Evolutionary conservation across 2,329 filamentous ascomycete species (phyloP).

Genomic region (Paraphaeosphaeria minitans): DNA sequence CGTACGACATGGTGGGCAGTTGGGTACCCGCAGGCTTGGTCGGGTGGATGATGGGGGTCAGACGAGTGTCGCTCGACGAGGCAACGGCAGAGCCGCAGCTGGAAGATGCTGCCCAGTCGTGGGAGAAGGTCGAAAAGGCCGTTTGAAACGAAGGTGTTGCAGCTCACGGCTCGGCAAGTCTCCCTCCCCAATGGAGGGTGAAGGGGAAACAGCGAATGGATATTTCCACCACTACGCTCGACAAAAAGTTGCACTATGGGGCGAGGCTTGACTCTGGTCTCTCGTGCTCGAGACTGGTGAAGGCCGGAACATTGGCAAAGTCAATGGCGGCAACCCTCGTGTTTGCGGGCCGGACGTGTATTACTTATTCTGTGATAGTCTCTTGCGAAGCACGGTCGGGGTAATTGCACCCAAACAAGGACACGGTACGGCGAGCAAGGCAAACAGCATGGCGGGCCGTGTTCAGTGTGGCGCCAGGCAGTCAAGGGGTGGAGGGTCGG

Average conservation of each 20-base stretch:
- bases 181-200: neutral
- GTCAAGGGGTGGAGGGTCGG: neutral
- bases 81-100: conserved; percentile 44
- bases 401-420: neutral
- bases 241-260: neutral
- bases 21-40: conserved; percentile 79
- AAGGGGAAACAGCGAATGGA: too few relatives aligned
- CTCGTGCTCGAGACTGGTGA: neutral
- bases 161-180: neutral
- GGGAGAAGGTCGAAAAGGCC: conserved; percentile 53
- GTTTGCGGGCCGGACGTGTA: neutral
- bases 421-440: neutral
- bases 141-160: conserved; percentile 22
- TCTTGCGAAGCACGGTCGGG: neutral
- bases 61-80: conserved; percentile 55
- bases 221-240: neutral
- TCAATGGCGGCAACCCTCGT: neutral
- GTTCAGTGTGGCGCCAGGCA: neutral
- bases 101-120: conserved; percentile 52
- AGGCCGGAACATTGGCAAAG: neutral
- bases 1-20: conserved; percentile 84
- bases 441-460: neutral
- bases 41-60: conserved; percentile 91
- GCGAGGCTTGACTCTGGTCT: neutral
- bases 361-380: neutral